phyloP scores from a whole-genome alignment of 2,329 filamentous ascomycete species.

The Diaporthe vaccinii region DNA sequence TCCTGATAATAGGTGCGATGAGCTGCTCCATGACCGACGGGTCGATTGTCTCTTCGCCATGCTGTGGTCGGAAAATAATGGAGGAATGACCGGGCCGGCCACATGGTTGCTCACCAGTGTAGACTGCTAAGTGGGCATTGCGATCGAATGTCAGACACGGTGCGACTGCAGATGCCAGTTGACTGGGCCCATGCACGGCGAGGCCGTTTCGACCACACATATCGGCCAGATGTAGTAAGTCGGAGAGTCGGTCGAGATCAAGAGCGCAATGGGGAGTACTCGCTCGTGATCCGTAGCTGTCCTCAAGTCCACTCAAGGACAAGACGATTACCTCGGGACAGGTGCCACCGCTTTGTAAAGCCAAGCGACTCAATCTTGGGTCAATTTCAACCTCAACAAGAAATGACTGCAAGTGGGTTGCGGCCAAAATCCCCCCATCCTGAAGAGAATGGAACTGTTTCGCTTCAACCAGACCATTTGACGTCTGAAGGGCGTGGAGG shows the following conservation, averaged over 20 bases:
- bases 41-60: constrained; percentile 29
- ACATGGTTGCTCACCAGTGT: constrained; percentile 34
- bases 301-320: neutral
- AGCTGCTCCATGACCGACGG: constrained; percentile 29
- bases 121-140: constrained; percentile 25
- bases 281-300: neutral
- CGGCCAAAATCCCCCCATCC: constrained; percentile 4
- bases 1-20: constrained; percentile 17
- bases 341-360: constrained; percentile 19
- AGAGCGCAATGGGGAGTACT: neutral
- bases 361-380: constrained; percentile 1
- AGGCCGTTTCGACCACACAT: constrained; percentile 5
- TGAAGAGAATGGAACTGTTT: neutral
- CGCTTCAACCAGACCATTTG: constrained; percentile 9
- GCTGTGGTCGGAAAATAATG: constrained; percentile 26
- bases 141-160: constrained; percentile 34
- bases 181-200: constrained; percentile 23
- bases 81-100: neutral
- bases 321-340: neutral
- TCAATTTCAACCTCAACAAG: neutral
- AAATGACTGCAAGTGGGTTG: constrained; percentile 5
- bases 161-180: constrained; percentile 15
- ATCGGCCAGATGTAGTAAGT: neutral
- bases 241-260: neutral
- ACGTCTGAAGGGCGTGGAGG: neutral